A percentile compares a stretch with the other conserved stretches of the same genome.
Conservation (phyloP, 2,329 filamentous ascomycete genomes). For the Exophiala bonariae region DNA sequence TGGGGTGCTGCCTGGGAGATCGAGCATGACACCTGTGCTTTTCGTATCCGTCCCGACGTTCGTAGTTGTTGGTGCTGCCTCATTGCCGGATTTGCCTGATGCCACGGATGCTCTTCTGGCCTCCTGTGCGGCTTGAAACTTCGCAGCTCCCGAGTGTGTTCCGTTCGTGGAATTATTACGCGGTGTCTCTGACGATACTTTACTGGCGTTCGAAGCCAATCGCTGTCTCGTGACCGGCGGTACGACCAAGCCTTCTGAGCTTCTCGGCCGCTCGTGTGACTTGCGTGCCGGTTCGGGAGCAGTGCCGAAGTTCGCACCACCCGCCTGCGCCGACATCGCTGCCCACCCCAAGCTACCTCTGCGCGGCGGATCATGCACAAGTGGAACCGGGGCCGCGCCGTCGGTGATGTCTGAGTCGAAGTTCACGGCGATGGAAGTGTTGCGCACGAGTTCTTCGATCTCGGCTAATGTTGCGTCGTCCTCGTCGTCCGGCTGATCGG, state of each 20-base stretch:
- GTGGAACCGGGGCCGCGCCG: constrained; percentile 11
- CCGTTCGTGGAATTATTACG: constrained; percentile 14
- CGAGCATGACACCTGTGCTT: constrained; percentile 16
- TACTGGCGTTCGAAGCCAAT: constrained; percentile 21
- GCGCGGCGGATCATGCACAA: not conserved
- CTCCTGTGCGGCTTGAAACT: constrained; percentile 23
- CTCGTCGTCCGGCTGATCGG: constrained; percentile 35
- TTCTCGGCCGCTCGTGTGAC: not conserved
- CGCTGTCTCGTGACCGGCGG: constrained; percentile 20
- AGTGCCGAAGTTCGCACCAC: not conserved
- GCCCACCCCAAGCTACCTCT: constrained; percentile 7
- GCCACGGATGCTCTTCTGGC: constrained; percentile 19
- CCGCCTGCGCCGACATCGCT: not conserved
- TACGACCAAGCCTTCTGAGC: constrained; percentile 5
- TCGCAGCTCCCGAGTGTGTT: constrained; percentile 18
- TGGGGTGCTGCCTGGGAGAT: constrained; percentile 15
- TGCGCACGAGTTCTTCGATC: constrained; percentile 27
- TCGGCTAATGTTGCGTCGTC: constrained; percentile 21
- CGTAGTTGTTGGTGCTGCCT: not conserved
- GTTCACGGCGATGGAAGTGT: constrained; percentile 27
- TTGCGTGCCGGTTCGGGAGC: not conserved
- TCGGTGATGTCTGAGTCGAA: constrained; percentile 27
- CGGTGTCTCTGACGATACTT: constrained; percentile 11
- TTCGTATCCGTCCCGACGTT: not conserved
- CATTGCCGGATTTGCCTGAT: constrained; percentile 16